Conservation (phyloP, 2,329 filamentous ascomycete genomes). For the Epichloe baconii region DNA sequence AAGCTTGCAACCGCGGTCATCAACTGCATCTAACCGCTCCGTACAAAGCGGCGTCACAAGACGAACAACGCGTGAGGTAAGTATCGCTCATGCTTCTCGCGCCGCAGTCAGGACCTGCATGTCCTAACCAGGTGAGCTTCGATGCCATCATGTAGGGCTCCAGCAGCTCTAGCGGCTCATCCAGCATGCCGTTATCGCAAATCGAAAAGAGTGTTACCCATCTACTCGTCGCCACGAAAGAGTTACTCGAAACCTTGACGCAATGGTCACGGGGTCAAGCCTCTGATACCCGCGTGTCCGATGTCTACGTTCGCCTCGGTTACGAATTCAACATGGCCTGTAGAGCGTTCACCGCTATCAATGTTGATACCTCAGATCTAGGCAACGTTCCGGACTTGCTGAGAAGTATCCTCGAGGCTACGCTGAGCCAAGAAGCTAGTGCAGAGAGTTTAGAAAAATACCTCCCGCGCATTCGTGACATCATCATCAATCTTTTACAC, state of each 20-base stretch:
- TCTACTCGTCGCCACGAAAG: conserved; percentile 92
- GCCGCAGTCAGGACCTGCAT: background rate
- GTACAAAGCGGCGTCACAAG: conserved; percentile 22
- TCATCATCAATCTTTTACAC: conserved; percentile 94
- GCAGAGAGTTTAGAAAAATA: conserved; percentile 89
- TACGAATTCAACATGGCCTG: conserved; percentile 99
- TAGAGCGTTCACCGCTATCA: conserved; percentile 90
- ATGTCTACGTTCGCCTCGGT: conserved; percentile 92
- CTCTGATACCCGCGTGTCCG: conserved; percentile 88
- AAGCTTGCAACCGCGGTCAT: conserved; percentile 45
- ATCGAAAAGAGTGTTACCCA: conserved; percentile 99
- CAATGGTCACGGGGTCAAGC: conserved; percentile 92
- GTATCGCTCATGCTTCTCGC: conserved; percentile 8
- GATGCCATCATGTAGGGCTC: conserved; percentile 19
- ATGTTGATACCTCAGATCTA: conserved; percentile 86
- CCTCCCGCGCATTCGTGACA: conserved; percentile 86
- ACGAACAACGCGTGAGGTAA: conserved; percentile 22
- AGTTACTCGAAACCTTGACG: conserved; percentile 91
- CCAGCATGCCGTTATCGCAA: conserved; percentile 70
- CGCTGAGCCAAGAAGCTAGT: conserved; percentile 90
- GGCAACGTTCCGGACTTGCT: conserved; percentile 90
- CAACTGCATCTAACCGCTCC: conserved; percentile 55
- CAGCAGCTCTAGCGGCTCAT: conserved; percentile 38
- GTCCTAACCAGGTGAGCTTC: background rate
- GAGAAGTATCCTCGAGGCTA: conserved; percentile 84